Percentiles rank a stretch among this genome's conserved stretches.
Conservation (phyloP, 108 stramenopile genomes). For the Skeletonema menzelii region DNA sequence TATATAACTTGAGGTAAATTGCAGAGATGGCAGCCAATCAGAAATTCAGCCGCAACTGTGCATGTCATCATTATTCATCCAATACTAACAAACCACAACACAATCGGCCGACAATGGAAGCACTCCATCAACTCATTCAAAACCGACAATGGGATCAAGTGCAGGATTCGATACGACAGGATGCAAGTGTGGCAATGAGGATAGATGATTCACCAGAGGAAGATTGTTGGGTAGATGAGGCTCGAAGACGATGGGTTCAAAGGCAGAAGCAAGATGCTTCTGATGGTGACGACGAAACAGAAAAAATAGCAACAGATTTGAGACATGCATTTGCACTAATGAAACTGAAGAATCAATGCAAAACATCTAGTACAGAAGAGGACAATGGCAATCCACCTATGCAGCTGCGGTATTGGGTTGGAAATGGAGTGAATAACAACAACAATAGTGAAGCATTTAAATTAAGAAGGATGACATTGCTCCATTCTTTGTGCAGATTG, state of each 20-base stretch:
- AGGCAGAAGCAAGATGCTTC: neutral
- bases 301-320: neutral
- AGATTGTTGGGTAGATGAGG: slow-evolving; percentile 11
- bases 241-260: neutral
- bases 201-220: slow-evolving; percentile 26
- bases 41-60: no score
- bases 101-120: neutral
- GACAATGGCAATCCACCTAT: neutral
- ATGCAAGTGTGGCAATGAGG: slow-evolving; percentile 26
- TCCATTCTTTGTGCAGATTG: slow-evolving; percentile 16
- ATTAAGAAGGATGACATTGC: slow-evolving; percentile 7
- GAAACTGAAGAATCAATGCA: neutral
- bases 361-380: neutral
- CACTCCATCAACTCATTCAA: slow-evolving; percentile 2
- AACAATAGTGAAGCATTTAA: neutral
- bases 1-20: no score
- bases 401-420: neutral
- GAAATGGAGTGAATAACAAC: neutral
- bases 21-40: no score
- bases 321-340: neutral
- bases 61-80: no score
- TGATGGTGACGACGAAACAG: neutral
- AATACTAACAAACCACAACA: neutral
- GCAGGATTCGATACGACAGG: slow-evolving; percentile 10
- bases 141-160: neutral